phyloP scores from a whole-genome alignment of 345 rosid species.

The Erucastrum elatum region DNA sequence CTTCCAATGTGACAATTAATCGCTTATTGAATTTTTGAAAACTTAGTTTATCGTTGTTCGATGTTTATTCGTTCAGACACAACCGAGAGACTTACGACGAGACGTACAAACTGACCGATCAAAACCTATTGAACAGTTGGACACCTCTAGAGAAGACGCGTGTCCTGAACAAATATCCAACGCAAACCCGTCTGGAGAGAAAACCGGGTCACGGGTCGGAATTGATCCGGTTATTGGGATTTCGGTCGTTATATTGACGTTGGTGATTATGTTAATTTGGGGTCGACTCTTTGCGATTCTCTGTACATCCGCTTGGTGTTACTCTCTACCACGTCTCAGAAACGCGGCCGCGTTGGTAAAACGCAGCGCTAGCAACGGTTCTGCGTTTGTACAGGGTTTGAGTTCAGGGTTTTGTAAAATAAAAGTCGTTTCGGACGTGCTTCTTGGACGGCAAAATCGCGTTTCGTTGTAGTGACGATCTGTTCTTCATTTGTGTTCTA shows the following conservation, averaged over 20 bases:
- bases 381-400: conserved; percentile 28
- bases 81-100: conserved; percentile 20
- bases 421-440: conserved; percentile 71
- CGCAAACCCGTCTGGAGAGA: conserved; percentile 36
- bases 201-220: conserved; percentile 32
- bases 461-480: conserved; percentile 12
- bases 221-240: conserved; percentile 56
- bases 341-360: conserved; percentile 7
- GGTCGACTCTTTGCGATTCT: conserved; percentile 68
- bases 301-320: conserved; percentile 65
- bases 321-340: conserved; percentile 47
- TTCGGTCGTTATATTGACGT: conserved; percentile 53
- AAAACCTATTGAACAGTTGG: conserved; percentile 19
- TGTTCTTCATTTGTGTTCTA: neutral
- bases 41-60: neutral
- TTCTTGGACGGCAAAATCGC: conserved; percentile 62
- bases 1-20: neutral
- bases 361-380: conserved; percentile 8
- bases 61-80: conserved; percentile 35
- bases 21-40: neutral
- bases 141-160: conserved; percentile 23
- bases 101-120: conserved; percentile 33
- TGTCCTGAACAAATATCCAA: conserved; percentile 22
- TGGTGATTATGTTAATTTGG: conserved; percentile 54
- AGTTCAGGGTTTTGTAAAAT: conserved; percentile 53